Evolutionary conservation across 2,329 filamentous ascomycete species (phyloP).

Genomic region (Fusarium cyanostomum): DNA sequence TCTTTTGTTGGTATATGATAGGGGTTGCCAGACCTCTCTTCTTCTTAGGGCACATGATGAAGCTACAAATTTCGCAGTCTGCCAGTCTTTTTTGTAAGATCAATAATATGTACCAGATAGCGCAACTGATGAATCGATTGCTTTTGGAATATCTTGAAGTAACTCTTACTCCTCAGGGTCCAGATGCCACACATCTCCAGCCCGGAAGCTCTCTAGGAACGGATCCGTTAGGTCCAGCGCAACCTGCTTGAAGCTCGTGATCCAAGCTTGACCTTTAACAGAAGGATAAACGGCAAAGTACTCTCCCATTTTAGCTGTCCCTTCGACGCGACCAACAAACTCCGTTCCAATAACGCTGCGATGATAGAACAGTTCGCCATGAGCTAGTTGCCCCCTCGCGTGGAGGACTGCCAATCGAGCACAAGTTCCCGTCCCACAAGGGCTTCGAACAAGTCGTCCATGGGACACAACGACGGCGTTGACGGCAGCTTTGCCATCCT

Average conservation of each 20-base stretch:
- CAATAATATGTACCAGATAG: too few species aligned
- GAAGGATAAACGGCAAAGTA: slow-evolving; percentile 22
- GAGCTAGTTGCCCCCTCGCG: slow-evolving; percentile 16
- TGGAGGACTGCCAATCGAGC: slow-evolving; percentile 25
- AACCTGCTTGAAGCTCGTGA: slow-evolving; percentile 31
- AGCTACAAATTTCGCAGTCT: too few species aligned
- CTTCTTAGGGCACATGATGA: too few species aligned
- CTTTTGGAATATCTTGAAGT: neutral
- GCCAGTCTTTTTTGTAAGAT: too few species aligned
- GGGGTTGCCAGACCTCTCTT: too few species aligned
- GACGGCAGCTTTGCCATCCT: slow-evolving; percentile 9
- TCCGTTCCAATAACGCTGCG: slow-evolving; percentile 23
- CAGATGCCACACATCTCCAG: slow-evolving; percentile 25
- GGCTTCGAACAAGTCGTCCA: slow-evolving; percentile 24
- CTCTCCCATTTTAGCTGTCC: slow-evolving; percentile 11
- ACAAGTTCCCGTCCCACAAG: slow-evolving; percentile 30
- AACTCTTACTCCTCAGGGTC: neutral
- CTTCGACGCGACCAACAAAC: slow-evolving; percentile 13
- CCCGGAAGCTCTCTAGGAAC: slow-evolving; percentile 23
- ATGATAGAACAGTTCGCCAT: slow-evolving; percentile 18
- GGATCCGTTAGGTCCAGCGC: slow-evolving; percentile 24
- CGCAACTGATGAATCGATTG: neutral
- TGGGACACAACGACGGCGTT: slow-evolving; percentile 31
- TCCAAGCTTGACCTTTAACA: slow-evolving; percentile 21
- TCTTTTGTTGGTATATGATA: too few species aligned